These are phyloP conservation scores for Periconia digitata DNA, from an alignment of 2,329 filamentous ascomycete genomes.

Conservation along the genomic window DNA sequence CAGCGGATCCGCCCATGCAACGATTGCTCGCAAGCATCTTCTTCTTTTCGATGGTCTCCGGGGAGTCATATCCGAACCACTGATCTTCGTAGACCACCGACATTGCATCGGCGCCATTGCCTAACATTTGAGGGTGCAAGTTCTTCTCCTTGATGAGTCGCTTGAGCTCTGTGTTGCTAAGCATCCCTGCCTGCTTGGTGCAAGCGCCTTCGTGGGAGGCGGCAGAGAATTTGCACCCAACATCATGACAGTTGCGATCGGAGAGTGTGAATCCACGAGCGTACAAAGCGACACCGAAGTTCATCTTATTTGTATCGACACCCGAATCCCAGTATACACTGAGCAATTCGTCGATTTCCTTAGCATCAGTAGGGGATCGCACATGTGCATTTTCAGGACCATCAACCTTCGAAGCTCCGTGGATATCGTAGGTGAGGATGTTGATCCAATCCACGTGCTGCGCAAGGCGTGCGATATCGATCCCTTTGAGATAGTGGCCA, in stretches of 20 bases:
- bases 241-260: slow-evolving; percentile 18
- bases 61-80: slow-evolving; percentile 45
- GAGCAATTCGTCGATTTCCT: slow-evolving; percentile 47
- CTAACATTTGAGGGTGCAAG: slow-evolving; percentile 21
- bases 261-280: slow-evolving; percentile 39
- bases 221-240: slow-evolving; percentile 23
- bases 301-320: slow-evolving; percentile 46
- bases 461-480: slow-evolving; percentile 27
- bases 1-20: slow-evolving; percentile 26
- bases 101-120: slow-evolving; percentile 37
- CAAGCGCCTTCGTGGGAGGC: slow-evolving; percentile 21
- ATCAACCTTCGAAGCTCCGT: slow-evolving; percentile 36
- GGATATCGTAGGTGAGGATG: slow-evolving; percentile 51
- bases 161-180: slow-evolving; percentile 42
- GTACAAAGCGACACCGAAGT: slow-evolving; percentile 53
- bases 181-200: slow-evolving; percentile 32
- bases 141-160: slow-evolving; percentile 24
- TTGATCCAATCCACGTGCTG: slow-evolving; percentile 47
- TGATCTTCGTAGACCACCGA: slow-evolving; percentile 39
- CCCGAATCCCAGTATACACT: slow-evolving; percentile 52
- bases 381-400: slow-evolving; percentile 33
- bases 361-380: slow-evolving; percentile 50
- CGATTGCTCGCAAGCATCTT: slow-evolving; percentile 19
- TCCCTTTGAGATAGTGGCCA: slow-evolving; percentile 28
- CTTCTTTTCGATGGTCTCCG: slow-evolving; percentile 20